phyloP scores from a whole-genome alignment of 202 grass and related monocot genomes.

The Setaria viridis region DNA sequence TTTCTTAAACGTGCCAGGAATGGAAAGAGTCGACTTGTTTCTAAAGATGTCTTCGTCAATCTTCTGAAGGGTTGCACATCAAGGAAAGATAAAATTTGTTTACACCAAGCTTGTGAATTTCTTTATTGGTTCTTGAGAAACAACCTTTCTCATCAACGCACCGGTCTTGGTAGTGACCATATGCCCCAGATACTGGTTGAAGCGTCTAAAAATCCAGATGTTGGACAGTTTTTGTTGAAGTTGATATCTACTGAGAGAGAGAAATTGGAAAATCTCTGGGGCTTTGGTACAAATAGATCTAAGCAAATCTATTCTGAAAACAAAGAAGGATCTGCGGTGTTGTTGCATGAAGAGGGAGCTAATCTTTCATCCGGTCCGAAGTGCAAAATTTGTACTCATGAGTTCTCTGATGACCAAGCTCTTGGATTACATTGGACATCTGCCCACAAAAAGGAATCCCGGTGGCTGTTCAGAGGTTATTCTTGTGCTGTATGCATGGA shows the following conservation, averaged over 20 bases:
- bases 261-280: constrained; percentile 81
- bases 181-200: constrained; percentile 67
- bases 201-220: constrained; percentile 66
- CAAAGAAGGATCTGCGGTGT: constrained; percentile 30
- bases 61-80: constrained; percentile 77
- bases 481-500: constrained; percentile 94
- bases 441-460: constrained; percentile 88
- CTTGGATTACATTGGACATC: constrained; percentile 87
- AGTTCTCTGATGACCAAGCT: constrained; percentile 73
- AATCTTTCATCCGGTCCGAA: constrained; percentile 55
- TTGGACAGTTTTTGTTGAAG: constrained; percentile 86
- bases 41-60: constrained; percentile 93
- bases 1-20: constrained; percentile 98
- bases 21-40: constrained; percentile 91
- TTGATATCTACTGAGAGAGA: constrained; percentile 89
- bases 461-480: constrained; percentile 97
- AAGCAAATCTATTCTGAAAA: constrained; percentile 65
- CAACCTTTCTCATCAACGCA: constrained; percentile 61
- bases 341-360: constrained; percentile 42
- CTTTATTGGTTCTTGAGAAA: constrained; percentile 91
- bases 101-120: constrained; percentile 93
- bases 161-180: constrained; percentile 61
- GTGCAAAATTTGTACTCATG: constrained; percentile 85
- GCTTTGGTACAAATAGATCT: constrained; percentile 57
- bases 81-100: constrained; percentile 81